Evolutionary conservation across 371 early-diverging fungal genomes (phyloP).

Genomic region (Saksenaea oblongispora): DNA sequence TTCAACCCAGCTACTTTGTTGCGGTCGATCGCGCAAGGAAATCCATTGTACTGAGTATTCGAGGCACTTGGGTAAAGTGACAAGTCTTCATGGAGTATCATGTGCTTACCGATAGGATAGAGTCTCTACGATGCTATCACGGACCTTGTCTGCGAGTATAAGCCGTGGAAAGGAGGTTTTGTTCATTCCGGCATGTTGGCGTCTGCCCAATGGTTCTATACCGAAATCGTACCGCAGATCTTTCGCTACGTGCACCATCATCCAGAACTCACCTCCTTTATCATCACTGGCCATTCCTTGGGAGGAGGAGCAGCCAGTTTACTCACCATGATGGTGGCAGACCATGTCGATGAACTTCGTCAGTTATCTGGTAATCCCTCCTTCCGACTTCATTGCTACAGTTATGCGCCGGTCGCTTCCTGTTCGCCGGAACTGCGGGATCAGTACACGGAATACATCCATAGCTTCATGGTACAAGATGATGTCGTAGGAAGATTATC

Average conservation of each 20-base stretch:
- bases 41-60: slow-evolving; percentile 75
- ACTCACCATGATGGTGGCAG: slow-evolving; percentile 73
- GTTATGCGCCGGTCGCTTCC: slow-evolving; percentile 57
- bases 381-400: slow-evolving; percentile 40
- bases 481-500: slow-evolving; percentile 76
- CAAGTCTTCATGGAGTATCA: background rate
- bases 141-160: slow-evolving; percentile 82
- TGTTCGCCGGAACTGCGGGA: slow-evolving; percentile 63
- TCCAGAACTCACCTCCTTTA: slow-evolving; percentile 13
- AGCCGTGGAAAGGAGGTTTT: slow-evolving; percentile 82
- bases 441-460: slow-evolving; percentile 58
- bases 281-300: slow-evolving; percentile 49
- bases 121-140: slow-evolving; percentile 73
- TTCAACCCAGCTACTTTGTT: slow-evolving; percentile 82
- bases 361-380: slow-evolving; percentile 32
- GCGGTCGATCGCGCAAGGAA: slow-evolving; percentile 67
- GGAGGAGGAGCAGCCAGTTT: slow-evolving; percentile 78
- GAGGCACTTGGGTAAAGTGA: slow-evolving; percentile 80
- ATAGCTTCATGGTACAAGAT: slow-evolving; percentile 70
- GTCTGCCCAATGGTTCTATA: slow-evolving; percentile 79
- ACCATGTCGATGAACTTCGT: slow-evolving; percentile 53
- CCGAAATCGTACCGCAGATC: slow-evolving; percentile 70
- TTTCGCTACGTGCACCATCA: slow-evolving; percentile 38
- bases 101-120: no score
- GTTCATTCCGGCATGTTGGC: slow-evolving; percentile 83